phyloP scores from a whole-genome alignment of 805 yeast genomes.

The Metschnikowia baotianmanensis region DNA sequence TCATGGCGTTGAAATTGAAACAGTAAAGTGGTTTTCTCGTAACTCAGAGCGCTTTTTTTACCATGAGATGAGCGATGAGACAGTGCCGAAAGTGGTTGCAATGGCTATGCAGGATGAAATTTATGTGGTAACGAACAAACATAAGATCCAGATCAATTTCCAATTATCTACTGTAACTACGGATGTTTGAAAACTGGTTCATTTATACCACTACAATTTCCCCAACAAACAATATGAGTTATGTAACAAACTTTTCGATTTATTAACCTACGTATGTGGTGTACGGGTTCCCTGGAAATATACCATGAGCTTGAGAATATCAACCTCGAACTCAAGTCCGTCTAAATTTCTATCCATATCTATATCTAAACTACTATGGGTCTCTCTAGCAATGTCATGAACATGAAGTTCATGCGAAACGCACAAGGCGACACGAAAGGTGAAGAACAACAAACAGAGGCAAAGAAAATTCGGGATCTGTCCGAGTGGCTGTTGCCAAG shows the following conservation, averaged over 20 bases:
- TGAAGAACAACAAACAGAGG: constrained; percentile 23
- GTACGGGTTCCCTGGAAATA: no score
- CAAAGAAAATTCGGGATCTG: constrained; percentile 43
- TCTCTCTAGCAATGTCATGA: constrained; percentile 67
- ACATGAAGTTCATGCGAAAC: constrained; percentile 66
- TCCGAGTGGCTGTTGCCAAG: constrained; percentile 53
- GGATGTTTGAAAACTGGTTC: no score
- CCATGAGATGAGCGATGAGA: constrained; percentile 18
- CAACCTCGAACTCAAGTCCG: no score
- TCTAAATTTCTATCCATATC: no score
- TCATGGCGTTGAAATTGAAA: constrained; percentile 46
- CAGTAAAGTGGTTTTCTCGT: background rate
- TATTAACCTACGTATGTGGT: no score
- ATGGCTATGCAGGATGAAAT: constrained; percentile 1
- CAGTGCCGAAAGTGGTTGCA: background rate
- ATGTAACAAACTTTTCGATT: no score
- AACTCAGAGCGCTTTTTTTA: constrained; percentile 12
- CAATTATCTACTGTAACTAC: no score
- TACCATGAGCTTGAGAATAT: no score
- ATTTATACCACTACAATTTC: no score
- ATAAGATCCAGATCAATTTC: no score
- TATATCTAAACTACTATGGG: constrained; percentile 16
- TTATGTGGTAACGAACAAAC: no score
- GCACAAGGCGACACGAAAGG: constrained; percentile 38
- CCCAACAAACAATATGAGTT: no score